Percentiles rank a stretch among this genome's conserved stretches.
These are phyloP conservation scores for Alternaria hordeiaustralica DNA, from an alignment of 2,329 filamentous ascomycete genomes.

Conservation along the genomic window DNA sequence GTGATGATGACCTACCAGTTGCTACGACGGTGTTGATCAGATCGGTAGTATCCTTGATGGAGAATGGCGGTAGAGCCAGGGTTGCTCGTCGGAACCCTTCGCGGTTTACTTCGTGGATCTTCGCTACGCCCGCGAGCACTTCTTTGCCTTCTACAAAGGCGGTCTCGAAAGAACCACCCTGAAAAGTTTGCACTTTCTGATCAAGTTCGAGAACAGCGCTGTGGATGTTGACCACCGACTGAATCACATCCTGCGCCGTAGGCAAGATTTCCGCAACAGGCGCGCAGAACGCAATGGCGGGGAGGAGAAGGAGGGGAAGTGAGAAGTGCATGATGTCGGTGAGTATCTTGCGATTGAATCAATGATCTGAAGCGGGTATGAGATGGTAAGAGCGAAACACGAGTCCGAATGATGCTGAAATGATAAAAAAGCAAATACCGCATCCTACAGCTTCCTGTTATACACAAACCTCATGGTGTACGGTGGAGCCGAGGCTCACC, in stretches of 20 bases:
- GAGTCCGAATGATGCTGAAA: background rate
- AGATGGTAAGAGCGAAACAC: background rate
- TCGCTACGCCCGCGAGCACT: constrained; percentile 20
- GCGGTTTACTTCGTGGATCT: constrained; percentile 26
- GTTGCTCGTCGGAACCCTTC: constrained; percentile 21
- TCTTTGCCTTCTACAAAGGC: constrained; percentile 21
- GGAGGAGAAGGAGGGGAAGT: background rate
- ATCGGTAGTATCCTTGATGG: constrained; percentile 6
- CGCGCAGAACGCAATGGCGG: background rate
- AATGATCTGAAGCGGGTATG: background rate
- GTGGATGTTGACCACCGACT: constrained; percentile 20
- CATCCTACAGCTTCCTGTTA: background rate
- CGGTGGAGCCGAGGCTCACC: background rate
- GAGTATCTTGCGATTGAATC: background rate
- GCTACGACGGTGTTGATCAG: constrained; percentile 15
- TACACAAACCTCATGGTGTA: background rate
- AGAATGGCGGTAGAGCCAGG: constrained; percentile 11
- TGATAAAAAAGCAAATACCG: background rate
- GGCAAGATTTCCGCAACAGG: background rate
- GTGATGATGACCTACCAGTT: constrained; percentile 9
- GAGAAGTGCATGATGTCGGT: background rate
- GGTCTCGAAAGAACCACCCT: constrained; percentile 7
- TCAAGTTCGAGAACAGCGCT: constrained; percentile 21
- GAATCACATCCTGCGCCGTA: constrained; percentile 6
- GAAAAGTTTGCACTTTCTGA: constrained; percentile 7